Percentiles rank a stretch among this genome's conserved stretches.
Evolutionary conservation across 1,284 basidiomycete species (phyloP).

Genomic region (Pseudozyma sp.): DNA sequence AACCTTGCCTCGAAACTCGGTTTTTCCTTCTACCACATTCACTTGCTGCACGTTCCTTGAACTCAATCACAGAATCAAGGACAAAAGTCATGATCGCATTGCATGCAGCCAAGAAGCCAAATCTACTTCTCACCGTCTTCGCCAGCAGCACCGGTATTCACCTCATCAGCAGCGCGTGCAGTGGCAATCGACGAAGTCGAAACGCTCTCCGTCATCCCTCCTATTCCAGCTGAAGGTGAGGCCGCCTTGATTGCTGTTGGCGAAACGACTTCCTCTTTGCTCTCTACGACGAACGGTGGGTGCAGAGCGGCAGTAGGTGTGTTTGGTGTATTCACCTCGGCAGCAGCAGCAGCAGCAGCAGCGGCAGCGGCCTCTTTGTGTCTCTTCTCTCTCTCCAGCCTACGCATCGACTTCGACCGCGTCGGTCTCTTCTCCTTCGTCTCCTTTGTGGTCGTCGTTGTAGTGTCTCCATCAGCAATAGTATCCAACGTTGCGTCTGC

Average conservation of each 20-base stretch:
- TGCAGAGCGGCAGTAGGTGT: slow-evolving; percentile 17
- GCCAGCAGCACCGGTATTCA: not conserved
- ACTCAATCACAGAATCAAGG: too few relatives aligned
- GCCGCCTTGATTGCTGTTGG: not conserved
- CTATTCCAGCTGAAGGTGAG: too few relatives aligned
- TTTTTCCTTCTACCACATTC: too few relatives aligned
- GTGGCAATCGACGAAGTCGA: slow-evolving; percentile 39
- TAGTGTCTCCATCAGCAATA: slow-evolving; percentile 7
- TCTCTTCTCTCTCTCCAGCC: slow-evolving; percentile 36
- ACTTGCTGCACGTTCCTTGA: too few relatives aligned
- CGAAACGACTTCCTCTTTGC: not conserved
- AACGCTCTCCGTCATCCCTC: slow-evolving; percentile 30
- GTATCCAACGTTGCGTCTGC: slow-evolving; percentile 4
- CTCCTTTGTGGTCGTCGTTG: slow-evolving; percentile 5
- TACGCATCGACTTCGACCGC: slow-evolving; percentile 29
- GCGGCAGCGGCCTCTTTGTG: slow-evolving; percentile 26
- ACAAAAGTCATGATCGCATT: too few relatives aligned
- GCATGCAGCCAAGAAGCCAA: not conserved
- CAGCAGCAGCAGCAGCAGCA: not conserved
- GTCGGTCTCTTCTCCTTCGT: slow-evolving; percentile 26
- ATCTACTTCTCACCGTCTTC: not conserved
- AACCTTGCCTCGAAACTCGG: too few relatives aligned
- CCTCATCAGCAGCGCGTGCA: slow-evolving; percentile 5
- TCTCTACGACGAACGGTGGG: not conserved
- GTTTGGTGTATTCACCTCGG: slow-evolving; percentile 13